Base-by-base conservation (phyloP, 768 basidiomycete species). In the Plicaturopsis crispa region DNA sequence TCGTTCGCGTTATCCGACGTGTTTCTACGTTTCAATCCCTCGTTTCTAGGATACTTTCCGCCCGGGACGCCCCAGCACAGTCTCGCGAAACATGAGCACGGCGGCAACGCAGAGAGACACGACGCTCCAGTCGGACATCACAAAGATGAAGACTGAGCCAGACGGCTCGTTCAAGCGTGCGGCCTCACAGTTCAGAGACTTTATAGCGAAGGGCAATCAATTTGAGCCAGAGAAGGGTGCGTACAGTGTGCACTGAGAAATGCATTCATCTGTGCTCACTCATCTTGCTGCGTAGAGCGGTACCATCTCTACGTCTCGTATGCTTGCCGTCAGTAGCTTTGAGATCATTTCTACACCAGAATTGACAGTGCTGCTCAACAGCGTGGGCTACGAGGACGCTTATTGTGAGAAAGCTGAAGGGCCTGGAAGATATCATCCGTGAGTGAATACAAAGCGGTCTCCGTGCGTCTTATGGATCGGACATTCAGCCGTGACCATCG, bases 351-450 rank as follows among this genome's bases (percentile, higher is more conserved):
- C 5, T 14, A 6, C n/a, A 2, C 5, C 24, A 13, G 35, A 6
- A 13, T 10, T 35, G 24, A 39, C 52, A 38, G 54, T 7, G 1
- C 5, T 12, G 14, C 26, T 28, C 32, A 10, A 3, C 18, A 74
- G 72, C 83, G 4, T 84, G 83, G 83, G 83, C 83, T 4, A 75
- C 79, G 38, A 67, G 83, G 35, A 67, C 83, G 6, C 60, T 84
- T 40, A 82, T 85, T 51, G 60, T 73, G 3, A 69, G 83, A 43
- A 66, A 78, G 56, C 64, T 85, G 48, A 85, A 85, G 51, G 82
- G 81, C 4, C 65, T 85, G 6, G 75, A 85, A 44, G 71, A 76
- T 22, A 59, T 73, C 49, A 62, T 85, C 37, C 58, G 80, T 75
- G n/a, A n/a, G n/a, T n/a, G n/a, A n/a, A n/a, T n/a, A n/a, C n/a